A percentile compares a stretch with the other conserved stretches of the same genome.
Evolutionary conservation across 176 grass and related monocot species (phyloP).

Genomic region (Carex scoparia): DNA sequence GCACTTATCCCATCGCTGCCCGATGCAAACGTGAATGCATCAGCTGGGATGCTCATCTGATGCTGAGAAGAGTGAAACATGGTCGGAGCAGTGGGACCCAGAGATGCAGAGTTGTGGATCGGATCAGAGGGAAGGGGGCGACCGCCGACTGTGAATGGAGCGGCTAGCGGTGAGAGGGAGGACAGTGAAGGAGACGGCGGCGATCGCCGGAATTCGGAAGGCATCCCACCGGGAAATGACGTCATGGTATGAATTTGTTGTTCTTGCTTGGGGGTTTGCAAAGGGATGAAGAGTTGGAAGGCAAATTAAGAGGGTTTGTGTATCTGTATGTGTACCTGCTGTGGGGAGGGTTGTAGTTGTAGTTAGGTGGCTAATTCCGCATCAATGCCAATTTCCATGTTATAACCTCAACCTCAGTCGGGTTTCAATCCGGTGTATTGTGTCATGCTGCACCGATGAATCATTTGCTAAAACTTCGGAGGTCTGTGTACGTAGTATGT

Average conservation of each 20-base stretch:
- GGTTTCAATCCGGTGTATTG: background rate
- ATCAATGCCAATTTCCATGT: background rate
- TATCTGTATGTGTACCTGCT: background rate
- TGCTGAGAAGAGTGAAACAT: conserved; percentile 14
- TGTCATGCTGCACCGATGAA: background rate
- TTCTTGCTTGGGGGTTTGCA: background rate
- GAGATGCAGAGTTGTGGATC: conserved; percentile 1
- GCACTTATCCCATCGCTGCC: background rate
- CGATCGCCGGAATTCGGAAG: conserved; percentile 30
- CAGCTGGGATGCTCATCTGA: background rate
- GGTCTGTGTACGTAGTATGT: no score
- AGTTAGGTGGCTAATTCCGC: background rate
- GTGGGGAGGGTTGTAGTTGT: no score
- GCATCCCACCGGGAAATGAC: conserved; percentile 7
- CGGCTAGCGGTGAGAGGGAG: conserved; percentile 36
- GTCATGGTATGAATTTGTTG: background rate
- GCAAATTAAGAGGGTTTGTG: background rate
- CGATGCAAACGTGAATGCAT: background rate
- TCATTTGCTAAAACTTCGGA: background rate
- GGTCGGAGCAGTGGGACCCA: conserved; percentile 38
- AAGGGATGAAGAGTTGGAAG: background rate
- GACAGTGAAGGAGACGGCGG: conserved; percentile 18
- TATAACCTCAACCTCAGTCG: background rate
- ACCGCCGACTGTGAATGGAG: conserved; percentile 35
- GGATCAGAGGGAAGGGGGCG: conserved; percentile 31